Conservation (phyloP, 2,329 filamentous ascomycete genomes). For the Talaromyces sp. region DNA sequence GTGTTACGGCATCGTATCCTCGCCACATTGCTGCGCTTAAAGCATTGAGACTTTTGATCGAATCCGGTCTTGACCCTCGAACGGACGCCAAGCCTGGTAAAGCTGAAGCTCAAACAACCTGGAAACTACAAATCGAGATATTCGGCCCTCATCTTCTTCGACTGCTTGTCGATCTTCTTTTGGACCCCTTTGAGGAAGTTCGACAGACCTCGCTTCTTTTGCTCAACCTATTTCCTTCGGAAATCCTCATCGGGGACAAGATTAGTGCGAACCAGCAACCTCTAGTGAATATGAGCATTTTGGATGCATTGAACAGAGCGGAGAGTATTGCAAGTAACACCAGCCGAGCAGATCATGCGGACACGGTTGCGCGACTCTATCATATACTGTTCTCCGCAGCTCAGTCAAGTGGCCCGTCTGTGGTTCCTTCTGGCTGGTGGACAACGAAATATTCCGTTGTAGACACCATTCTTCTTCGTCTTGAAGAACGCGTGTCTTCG, state of each 20-base stretch:
- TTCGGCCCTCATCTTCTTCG: conserved; percentile 46
- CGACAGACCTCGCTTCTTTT: conserved; percentile 58
- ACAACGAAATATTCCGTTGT: conserved; percentile 55
- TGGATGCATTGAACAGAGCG: conserved; percentile 36
- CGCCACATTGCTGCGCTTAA: conserved; percentile 81
- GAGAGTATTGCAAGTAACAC: conserved; percentile 56
- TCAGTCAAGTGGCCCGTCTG: conserved; percentile 32
- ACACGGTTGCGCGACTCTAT: conserved; percentile 80
- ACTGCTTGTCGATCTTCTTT: conserved; percentile 73
- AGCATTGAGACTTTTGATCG: conserved; percentile 67
- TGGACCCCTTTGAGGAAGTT: conserved; percentile 94
- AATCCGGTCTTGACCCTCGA: conserved; percentile 65
- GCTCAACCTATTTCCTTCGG: conserved; percentile 43
- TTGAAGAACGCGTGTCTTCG: conserved; percentile 67
- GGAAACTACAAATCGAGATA: conserved; percentile 53
- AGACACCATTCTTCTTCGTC: conserved; percentile 58
- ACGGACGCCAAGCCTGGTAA: conserved; percentile 49
- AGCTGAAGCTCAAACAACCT: conserved; percentile 53
- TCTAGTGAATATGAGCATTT: conserved; percentile 28
- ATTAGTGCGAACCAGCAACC: conserved; percentile 19
- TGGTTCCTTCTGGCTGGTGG: conserved; percentile 30
- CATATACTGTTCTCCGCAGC: conserved; percentile 68
- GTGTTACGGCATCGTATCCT: conserved; percentile 84
- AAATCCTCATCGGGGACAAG: conserved; percentile 27
- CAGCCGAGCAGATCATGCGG: conserved; percentile 86